These are phyloP conservation scores for Edaphochlamys debaryana DNA, from an alignment of 139 green algal genomes.

Conservation along the genomic window DNA sequence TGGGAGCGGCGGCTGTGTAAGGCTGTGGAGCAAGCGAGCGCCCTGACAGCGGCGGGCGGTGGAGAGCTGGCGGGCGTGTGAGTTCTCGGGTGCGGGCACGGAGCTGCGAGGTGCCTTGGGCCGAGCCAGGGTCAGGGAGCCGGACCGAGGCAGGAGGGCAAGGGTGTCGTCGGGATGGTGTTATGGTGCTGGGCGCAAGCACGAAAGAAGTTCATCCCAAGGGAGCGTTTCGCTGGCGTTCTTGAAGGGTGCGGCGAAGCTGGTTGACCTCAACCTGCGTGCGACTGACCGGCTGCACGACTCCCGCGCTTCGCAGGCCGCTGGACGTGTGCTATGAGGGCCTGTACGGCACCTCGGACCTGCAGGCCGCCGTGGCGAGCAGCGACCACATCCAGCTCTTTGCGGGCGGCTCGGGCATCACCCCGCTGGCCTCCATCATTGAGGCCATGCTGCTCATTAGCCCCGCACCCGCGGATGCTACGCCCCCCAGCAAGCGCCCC, in stretches of 20 bases:
- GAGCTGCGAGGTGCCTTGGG: neutral
- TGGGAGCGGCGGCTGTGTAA: constrained; percentile 27
- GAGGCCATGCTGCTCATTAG: neutral
- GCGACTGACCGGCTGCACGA: too few species aligned
- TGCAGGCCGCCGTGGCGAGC: constrained; percentile 18
- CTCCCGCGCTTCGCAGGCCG: neutral
- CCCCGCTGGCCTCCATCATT: constrained; percentile 14
- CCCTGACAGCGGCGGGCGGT: neutral
- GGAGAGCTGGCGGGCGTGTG: neutral
- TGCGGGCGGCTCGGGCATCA: constrained; percentile 28
- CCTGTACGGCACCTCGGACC: constrained; percentile 31
- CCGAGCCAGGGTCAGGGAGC: too few species aligned
- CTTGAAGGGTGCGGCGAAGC: too few species aligned
- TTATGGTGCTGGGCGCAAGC: too few species aligned
- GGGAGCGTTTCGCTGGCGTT: neutral
- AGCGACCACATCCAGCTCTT: constrained; percentile 18
- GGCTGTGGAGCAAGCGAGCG: neutral
- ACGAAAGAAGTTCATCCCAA: too few species aligned
- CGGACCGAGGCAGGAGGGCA: too few species aligned
- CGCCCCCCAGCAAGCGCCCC: neutral
- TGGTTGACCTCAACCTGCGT: too few species aligned
- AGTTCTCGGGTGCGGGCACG: neutral
- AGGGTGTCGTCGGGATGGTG: neutral
- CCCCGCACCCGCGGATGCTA: neutral
- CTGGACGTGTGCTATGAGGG: constrained; percentile 27